Evolutionary conservation across 176 grass and related monocot genomes (phyloP).

Genomic region (Hordeum vulgare): MorexV3_pseudomolecules_assembly NC_058519.1:575132573-575133072

Average conservation of each 20-base stretch:
- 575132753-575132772: slow-evolving; percentile 34
- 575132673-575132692: slow-evolving; percentile 9
- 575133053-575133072: too few relatives aligned
- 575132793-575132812: slow-evolving; percentile 17
- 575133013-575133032: too few relatives aligned
- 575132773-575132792: slow-evolving; percentile 25
- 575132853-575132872: too few relatives aligned
- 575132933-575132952: too few relatives aligned
- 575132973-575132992: too few relatives aligned
- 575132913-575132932: too few relatives aligned
- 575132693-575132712: slow-evolving; percentile 9
- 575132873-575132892: too few relatives aligned
- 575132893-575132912: too few relatives aligned
- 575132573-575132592: neutral
- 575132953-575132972: too few relatives aligned
- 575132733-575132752: slow-evolving; percentile 67
- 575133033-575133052: too few relatives aligned
- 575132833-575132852: too few relatives aligned
- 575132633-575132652: slow-evolving; percentile 16
- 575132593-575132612: slow-evolving; percentile 1
- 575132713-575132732: slow-evolving; percentile 42
- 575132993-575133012: too few relatives aligned
- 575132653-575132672: slow-evolving; percentile 32
- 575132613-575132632: neutral
- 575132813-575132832: slow-evolving; percentile 10